Evolutionary conservation across 805 yeast genomes (phyloP).

Genomic region (Yarrowia sp.): DNA sequence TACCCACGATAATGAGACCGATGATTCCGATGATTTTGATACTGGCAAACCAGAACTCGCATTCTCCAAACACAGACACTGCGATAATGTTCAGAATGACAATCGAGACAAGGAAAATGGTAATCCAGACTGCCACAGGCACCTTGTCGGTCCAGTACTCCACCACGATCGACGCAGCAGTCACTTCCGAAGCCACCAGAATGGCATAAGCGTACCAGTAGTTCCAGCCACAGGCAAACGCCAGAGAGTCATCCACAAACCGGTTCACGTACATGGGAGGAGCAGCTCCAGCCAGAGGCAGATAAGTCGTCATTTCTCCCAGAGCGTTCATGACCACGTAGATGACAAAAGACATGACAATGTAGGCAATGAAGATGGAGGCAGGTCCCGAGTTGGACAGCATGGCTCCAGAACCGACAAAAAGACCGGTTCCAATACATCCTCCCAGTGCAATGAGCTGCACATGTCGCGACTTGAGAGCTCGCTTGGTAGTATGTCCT

Average conservation of each 20-base stretch:
- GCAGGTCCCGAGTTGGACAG: conserved; percentile 72
- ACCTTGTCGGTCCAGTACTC: conserved; percentile 49
- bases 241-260: conserved; percentile 57
- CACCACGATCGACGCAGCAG: conserved; percentile 45
- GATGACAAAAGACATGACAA: conserved; percentile 59
- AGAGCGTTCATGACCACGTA: conserved; percentile 60
- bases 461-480: conserved; percentile 59
- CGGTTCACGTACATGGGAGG: conserved; percentile 56
- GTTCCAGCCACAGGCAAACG: conserved; percentile 55
- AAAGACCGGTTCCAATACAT: conserved; percentile 73
- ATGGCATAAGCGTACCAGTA: conserved; percentile 50
- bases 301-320: conserved; percentile 54
- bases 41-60: conserved; percentile 62
- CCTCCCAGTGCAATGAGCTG: conserved; percentile 77
- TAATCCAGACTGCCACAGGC: conserved; percentile 50
- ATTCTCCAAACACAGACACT: conserved; percentile 50
- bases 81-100: conserved; percentile 46
- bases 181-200: conserved; percentile 46
- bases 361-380: conserved; percentile 56
- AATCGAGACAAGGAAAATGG: conserved; percentile 49
- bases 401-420: conserved; percentile 67
- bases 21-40: conserved; percentile 59
- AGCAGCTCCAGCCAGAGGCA: conserved; percentile 62
- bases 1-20: conserved; percentile 63
- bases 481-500: conserved; percentile 29